Percentiles rank a stretch among this genome's conserved stretches.
These are phyloP conservation scores for Plasmopara halstedii DNA, from an alignment of 352 stramenopile genomes.

Conservation along the genomic window DNA sequence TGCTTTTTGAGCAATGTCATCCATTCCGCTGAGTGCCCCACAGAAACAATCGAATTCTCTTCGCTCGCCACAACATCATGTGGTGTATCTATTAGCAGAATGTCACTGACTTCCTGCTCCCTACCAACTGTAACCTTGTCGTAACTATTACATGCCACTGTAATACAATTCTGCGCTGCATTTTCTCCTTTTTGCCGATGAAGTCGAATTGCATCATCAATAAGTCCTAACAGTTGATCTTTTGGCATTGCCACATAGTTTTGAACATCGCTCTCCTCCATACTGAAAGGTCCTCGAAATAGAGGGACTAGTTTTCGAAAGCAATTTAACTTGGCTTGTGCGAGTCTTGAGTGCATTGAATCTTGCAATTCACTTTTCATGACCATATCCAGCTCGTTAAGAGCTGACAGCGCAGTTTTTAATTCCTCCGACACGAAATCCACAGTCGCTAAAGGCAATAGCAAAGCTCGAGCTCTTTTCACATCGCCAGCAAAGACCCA, in stretches of 20 bases:
- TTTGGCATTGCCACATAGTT: constrained; percentile 41
- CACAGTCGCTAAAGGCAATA: constrained; percentile 28
- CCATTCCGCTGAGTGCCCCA: constrained; percentile 17
- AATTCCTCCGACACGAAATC: constrained; percentile 12
- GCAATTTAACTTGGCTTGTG: constrained; percentile 33
- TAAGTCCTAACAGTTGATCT: constrained; percentile 29
- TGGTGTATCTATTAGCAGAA: constrained; percentile 10
- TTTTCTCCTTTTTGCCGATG: constrained; percentile 7
- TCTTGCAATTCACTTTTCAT: constrained; percentile 8
- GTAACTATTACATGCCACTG: constrained; percentile 6
- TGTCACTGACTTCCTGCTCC: constrained; percentile 1
- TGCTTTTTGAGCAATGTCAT: constrained; percentile 1
- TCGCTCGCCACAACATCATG: neutral
- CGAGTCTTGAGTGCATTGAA: constrained; percentile 12
- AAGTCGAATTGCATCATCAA: constrained; percentile 30
- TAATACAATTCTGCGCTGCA: constrained; percentile 21
- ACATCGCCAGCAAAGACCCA: constrained; percentile 50
- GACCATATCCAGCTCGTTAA: constrained; percentile 37
- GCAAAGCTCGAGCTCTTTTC: constrained; percentile 21
- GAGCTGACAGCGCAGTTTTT: constrained; percentile 2
- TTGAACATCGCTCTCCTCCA: constrained; percentile 27
- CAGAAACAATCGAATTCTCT: neutral
- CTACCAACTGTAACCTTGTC: neutral
- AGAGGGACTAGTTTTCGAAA: constrained; percentile 37
- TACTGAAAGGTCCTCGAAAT: constrained; percentile 31